Percentiles rank a stretch among this genome's conserved stretches.
phyloP scores from a whole-genome alignment of 768 basidiomycete genomes.

The Dioszegia hungarica region DNA sequence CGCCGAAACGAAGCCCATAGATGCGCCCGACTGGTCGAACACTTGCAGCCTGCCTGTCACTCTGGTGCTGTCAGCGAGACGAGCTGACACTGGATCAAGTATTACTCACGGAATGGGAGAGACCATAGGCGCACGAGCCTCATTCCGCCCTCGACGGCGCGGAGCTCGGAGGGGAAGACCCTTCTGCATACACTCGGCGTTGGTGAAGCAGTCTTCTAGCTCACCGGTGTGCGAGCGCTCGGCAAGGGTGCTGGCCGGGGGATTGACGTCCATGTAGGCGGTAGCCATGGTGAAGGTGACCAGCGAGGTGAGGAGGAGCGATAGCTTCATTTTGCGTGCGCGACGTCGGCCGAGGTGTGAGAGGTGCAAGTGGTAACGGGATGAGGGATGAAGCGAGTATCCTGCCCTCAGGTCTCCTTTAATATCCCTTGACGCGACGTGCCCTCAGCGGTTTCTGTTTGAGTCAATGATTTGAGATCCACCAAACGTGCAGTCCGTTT shows the following conservation, averaged over 20 bases:
- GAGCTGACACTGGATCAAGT: too few species aligned
- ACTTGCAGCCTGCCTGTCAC: not conserved
- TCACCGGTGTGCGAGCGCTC: not conserved
- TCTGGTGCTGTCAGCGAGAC: too few species aligned
- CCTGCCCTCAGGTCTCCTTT: too few species aligned
- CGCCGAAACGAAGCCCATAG: not conserved
- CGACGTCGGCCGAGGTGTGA: too few species aligned
- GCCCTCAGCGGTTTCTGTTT: too few species aligned
- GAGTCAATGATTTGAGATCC: too few species aligned
- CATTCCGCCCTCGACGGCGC: not conserved
- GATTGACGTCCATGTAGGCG: not conserved
- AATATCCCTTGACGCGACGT: too few species aligned
- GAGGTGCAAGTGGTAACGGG: too few species aligned
- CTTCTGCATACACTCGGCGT: not conserved
- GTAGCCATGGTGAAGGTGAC: not conserved
- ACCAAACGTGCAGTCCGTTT: too few species aligned
- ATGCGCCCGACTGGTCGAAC: not conserved
- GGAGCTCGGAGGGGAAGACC: not conserved
- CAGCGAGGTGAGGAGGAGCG: not conserved
- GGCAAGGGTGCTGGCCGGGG: not conserved
- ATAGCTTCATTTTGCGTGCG: not conserved
- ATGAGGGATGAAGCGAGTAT: too few species aligned
- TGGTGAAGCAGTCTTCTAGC: not conserved
- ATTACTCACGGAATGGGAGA: not conserved
- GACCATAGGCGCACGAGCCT: not conserved